A percentile compares a stretch with the other conserved stretches of the same genome.
Evolutionary conservation across 148 eudicot species (phyloP).

Genomic region (Rhododendron simsii): DNA sequence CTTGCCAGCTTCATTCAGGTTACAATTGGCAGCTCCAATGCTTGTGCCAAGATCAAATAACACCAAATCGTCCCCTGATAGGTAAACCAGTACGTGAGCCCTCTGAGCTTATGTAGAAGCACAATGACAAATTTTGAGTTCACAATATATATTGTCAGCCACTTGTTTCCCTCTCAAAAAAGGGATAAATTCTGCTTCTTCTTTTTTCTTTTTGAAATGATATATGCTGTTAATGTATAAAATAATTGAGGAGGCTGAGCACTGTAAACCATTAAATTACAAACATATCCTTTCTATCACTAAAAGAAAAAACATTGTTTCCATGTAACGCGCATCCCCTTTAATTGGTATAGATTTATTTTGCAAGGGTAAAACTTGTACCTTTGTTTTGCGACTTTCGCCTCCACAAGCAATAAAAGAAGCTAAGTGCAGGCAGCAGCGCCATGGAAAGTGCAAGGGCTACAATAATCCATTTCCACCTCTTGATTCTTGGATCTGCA

Average conservation of each 20-base stretch:
- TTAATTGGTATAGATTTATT: neutral
- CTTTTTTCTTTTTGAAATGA: no score
- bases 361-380: neutral
- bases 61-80: neutral
- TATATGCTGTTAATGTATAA: neutral
- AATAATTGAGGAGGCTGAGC: neutral
- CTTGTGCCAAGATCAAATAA: neutral
- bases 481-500: neutral
- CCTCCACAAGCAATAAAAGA: neutral
- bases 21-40: neutral
- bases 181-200: neutral
- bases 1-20: neutral
- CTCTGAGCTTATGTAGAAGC: neutral
- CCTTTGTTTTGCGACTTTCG: neutral
- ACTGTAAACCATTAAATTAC: neutral
- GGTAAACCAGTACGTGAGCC: neutral
- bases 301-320: neutral
- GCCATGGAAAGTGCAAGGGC: neutral
- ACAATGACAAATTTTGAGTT: neutral
- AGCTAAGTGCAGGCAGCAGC: neutral
- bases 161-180: neutral
- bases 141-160: neutral
- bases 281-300: neutral
- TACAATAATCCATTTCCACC: neutral
- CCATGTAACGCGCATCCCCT: neutral